Percentiles rank a stretch among this genome's conserved stretches.
phyloP scores from a whole-genome alignment of 179 eudicot genomes.

The Patellifolia procumbens region DNA sequence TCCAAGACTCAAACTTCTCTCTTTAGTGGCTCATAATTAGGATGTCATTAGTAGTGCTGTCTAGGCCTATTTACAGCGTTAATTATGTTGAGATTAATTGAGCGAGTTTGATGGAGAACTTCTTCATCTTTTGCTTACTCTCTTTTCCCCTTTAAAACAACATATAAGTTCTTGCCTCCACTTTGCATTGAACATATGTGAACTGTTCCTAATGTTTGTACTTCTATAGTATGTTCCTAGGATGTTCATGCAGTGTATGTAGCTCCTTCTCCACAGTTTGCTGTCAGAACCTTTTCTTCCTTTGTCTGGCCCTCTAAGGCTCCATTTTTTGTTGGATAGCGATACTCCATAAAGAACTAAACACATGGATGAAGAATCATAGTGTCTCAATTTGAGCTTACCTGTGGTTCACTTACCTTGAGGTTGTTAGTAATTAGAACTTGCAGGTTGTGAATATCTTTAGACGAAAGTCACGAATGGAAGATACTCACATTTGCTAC shows the following conservation, averaged over 20 bases:
- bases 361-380: neutral
- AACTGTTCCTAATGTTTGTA: neutral
- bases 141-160: no score
- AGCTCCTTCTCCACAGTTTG: neutral
- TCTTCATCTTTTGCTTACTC: no score
- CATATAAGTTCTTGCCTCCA: neutral
- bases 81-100: no score
- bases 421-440: neutral
- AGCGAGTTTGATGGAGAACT: no score
- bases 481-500: neutral
- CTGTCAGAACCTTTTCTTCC: neutral
- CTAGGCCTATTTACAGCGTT: no score
- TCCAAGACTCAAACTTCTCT: no score
- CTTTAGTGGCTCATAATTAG: no score
- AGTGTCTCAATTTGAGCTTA: neutral
- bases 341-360: neutral
- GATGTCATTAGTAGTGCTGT: no score
- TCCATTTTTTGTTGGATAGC: neutral
- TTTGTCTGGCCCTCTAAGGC: neutral
- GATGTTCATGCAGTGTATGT: neutral
- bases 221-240: neutral
- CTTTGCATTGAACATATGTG: neutral
- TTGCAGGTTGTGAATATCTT: neutral
- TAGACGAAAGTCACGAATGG: neutral
- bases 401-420: neutral